Conservation (phyloP, 192 early-diverging fungal species). For the Backusella tuberculispora region DNA sequence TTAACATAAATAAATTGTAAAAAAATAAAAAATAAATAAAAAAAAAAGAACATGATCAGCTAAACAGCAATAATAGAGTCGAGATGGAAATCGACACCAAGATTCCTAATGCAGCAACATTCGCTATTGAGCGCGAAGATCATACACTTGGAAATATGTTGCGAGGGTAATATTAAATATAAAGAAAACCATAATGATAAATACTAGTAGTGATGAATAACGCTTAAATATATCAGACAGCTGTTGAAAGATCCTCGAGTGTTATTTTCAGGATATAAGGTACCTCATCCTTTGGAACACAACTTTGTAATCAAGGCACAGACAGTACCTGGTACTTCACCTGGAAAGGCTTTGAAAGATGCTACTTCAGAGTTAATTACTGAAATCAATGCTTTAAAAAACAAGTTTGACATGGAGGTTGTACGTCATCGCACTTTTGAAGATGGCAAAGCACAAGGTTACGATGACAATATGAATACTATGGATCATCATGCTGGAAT, state of each 20-base stretch:
- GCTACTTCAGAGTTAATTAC: slow-evolving; percentile 80
- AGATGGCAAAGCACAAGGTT: slow-evolving; percentile 31
- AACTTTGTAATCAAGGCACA: slow-evolving; percentile 90
- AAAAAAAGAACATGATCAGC: background rate
- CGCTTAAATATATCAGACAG: slow-evolving; percentile 54
- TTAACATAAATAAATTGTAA: background rate
- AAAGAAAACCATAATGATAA: background rate
- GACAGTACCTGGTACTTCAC: slow-evolving; percentile 86
- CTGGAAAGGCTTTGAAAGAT: slow-evolving; percentile 76
- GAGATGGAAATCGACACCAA: slow-evolving; percentile 85
- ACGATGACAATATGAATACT: slow-evolving; percentile 40
- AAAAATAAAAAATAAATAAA: background rate
- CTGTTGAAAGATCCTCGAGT: slow-evolving; percentile 92
- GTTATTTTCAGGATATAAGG: slow-evolving; percentile 94
- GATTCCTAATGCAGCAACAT: slow-evolving; percentile 92
- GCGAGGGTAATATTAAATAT: slow-evolving; percentile 65
- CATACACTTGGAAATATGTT: slow-evolving; percentile 97
- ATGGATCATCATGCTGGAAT: slow-evolving; percentile 47
- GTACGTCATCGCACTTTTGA: slow-evolving; percentile 43
- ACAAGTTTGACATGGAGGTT: slow-evolving; percentile 75
- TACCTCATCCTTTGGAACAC: slow-evolving; percentile 96
- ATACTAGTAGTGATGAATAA: background rate
- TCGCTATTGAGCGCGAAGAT: slow-evolving; percentile 93
- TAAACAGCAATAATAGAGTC: slow-evolving; percentile 53
- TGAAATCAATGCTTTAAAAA: slow-evolving; percentile 76